These are phyloP conservation scores for Leccinellum albellum DNA, from an alignment of 768 basidiomycete genomes.

Conservation along the genomic window DNA sequence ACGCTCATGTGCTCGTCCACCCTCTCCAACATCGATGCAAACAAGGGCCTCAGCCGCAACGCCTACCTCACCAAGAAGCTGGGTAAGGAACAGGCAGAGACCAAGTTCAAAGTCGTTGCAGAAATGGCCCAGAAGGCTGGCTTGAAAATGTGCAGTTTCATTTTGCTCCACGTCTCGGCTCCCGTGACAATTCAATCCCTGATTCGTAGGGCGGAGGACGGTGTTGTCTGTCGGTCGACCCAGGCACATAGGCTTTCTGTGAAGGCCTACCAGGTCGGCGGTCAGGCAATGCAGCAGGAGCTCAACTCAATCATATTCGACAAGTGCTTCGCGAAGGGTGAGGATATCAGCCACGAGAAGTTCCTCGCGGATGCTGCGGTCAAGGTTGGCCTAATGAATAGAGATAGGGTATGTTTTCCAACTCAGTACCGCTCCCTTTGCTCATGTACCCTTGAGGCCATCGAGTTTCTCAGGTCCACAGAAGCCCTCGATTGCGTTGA, in stretches of 20 bases:
- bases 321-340: slow-evolving; percentile 37
- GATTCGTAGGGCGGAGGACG: slow-evolving; percentile 34
- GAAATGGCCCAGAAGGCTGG: slow-evolving; percentile 31
- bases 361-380: slow-evolving; percentile 38
- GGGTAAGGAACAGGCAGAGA: slow-evolving; percentile 25
- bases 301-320: slow-evolving; percentile 38
- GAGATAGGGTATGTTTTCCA: slow-evolving; percentile 30
- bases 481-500: slow-evolving; percentile 40
- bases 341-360: slow-evolving; percentile 35
- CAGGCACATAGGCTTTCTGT: slow-evolving; percentile 43
- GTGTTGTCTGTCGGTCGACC: slow-evolving; percentile 37
- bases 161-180: background rate
- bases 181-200: background rate
- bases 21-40: slow-evolving; percentile 14
- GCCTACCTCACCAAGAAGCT: slow-evolving; percentile 25
- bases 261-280: slow-evolving; percentile 41
- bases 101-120: slow-evolving; percentile 23
- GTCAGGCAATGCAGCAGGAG: slow-evolving; percentile 36
- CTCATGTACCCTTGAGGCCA: slow-evolving; percentile 27
- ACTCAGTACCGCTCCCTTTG: background rate
- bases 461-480: slow-evolving; percentile 39
- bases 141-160: slow-evolving; percentile 21
- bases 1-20: slow-evolving; percentile 26
- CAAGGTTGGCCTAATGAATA: slow-evolving; percentile 38
- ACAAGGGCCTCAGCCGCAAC: slow-evolving; percentile 19